Evolutionary conservation across 441 rosid species (phyloP).

Genomic region (Syzygium syzygioides): DNA sequence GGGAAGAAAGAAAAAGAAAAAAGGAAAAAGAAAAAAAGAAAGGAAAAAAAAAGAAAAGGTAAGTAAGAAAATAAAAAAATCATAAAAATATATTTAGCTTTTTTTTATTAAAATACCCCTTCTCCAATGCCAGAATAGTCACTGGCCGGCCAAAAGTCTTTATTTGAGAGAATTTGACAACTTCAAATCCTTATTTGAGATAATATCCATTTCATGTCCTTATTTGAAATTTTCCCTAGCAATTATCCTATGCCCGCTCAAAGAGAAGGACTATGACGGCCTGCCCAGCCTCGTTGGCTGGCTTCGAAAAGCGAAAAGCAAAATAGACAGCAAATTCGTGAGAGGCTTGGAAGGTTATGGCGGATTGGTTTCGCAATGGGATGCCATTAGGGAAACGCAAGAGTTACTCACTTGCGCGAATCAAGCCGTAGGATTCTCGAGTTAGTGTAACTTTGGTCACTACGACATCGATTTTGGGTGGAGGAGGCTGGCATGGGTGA

Average conservation of each 20-base stretch:
- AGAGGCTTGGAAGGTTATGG: slow-evolving; percentile 9
- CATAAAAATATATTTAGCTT: too few species aligned
- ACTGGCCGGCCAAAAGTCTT: too few species aligned
- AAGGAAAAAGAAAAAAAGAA: too few species aligned
- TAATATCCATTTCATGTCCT: too few species aligned
- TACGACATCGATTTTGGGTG: slow-evolving; percentile 38
- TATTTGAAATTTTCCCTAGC: too few species aligned
- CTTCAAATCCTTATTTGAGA: too few species aligned
- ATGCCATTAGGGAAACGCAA: slow-evolving; percentile 7
- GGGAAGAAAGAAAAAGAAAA: too few species aligned
- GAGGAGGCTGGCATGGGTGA: slow-evolving; percentile 32
- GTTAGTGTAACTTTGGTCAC: slow-evolving; percentile 27
- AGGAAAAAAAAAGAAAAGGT: too few species aligned
- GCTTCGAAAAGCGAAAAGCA: slow-evolving; percentile 26
- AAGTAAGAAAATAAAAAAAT: too few species aligned
- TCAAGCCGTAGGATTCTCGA: slow-evolving; percentile 23
- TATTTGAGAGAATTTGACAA: too few species aligned
- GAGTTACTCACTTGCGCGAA: neutral
- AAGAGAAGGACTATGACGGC: neutral
- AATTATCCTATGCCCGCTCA: slow-evolving; percentile 3
- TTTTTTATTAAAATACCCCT: too few species aligned
- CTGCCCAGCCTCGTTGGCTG: slow-evolving; percentile 18
- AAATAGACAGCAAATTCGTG: slow-evolving; percentile 23
- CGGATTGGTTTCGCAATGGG: neutral
- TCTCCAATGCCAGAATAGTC: slow-evolving; percentile 4